Base-by-base conservation (phyloP, 1,284 basidiomycete species). In the Mycosarcoma maydis region DNA sequence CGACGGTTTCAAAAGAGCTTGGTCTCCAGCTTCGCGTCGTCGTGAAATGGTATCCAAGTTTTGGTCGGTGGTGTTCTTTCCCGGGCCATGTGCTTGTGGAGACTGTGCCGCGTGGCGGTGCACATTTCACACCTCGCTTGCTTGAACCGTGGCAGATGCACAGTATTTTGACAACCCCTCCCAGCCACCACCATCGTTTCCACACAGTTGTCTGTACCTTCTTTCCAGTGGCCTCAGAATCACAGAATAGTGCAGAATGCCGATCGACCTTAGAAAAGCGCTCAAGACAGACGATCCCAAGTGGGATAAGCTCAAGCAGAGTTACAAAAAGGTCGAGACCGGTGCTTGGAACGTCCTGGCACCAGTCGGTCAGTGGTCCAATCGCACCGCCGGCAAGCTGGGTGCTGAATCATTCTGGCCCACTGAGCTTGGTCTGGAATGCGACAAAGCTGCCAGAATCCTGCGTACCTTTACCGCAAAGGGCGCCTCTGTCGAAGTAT, bases 401-500 rank as follows among this genome's bases (percentile, higher is more conserved):
- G 78, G 78, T 33, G 68, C 73, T 23, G 77, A 80, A 48, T 64
- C 68, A 5, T 80, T 80, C 60, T 80, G 74, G 71, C 78, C 78
- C 13, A 78, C 71, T 0, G 50, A 66, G 33, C 58, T 79, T 9
- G 61, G 44, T 17, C 50, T 71, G 17, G 78, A 80, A 33, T 61
- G 73, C 39, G 75, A 77, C 55, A 80, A 80, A 51, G 75, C 74
- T 4, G 78, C 77, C 10, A 59, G 78, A 3, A 80, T 80, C 46
- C 47, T 80, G 10, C 58, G 59, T 27, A 77, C 76, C 17, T 80
- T 80, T 44, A 76, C 75, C 17, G 46, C 54, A 19, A 54, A 60
- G 17, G 76, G 74, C 22, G 77, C 71, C 19, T 37, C 59, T 5
- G 65, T 72, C 11, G 75, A 77, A 34, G 56, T 66, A 19, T 62